These are phyloP conservation scores for Coemansia guatemalensis DNA, from an alignment of 192 early-diverging fungal species.

Conservation along the genomic window DNA sequence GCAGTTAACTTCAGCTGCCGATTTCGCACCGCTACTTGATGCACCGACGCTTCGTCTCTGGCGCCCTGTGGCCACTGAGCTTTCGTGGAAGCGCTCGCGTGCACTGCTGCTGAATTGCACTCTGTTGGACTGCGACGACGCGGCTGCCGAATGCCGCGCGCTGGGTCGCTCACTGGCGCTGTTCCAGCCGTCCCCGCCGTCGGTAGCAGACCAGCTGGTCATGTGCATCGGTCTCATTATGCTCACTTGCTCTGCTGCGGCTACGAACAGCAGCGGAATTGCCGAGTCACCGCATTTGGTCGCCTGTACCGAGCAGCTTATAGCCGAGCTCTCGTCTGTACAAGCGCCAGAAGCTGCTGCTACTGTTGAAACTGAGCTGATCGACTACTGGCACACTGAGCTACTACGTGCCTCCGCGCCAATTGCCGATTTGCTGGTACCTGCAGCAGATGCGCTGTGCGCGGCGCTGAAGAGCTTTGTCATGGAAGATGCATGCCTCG, in stretches of 20 bases:
- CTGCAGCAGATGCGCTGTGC: conserved; percentile 13
- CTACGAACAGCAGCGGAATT: not conserved
- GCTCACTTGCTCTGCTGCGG: not conserved
- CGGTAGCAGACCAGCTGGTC: conserved; percentile 1
- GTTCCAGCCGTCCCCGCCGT: conserved; percentile 4
- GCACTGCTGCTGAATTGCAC: conserved; percentile 19
- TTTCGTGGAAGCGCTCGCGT: conserved; percentile 18
- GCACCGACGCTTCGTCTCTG: conserved; percentile 12
- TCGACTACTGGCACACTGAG: conserved; percentile 9
- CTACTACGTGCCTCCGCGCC: conserved; percentile 5
- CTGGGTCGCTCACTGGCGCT: conserved; percentile 19
- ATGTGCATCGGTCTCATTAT: conserved; percentile 6
- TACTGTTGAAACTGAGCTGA: not conserved
- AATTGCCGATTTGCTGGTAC: not conserved
- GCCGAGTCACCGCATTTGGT: not conserved
- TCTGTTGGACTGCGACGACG: conserved; percentile 6
- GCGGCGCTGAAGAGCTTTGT: conserved; percentile 1
- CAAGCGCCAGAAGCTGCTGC: not conserved
- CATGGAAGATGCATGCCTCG: conserved; percentile 4
- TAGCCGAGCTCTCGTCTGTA: not conserved
- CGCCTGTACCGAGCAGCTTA: not conserved
- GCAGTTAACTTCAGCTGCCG: not conserved
- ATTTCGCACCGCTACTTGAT: conserved; percentile 1
- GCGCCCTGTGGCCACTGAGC: conserved; percentile 37
- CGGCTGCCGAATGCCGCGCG: conserved; percentile 6